These are phyloP conservation scores for Aspergillus ostianus DNA, from an alignment of 495 filamentous ascomycete species.

Conservation along the genomic window DNA sequence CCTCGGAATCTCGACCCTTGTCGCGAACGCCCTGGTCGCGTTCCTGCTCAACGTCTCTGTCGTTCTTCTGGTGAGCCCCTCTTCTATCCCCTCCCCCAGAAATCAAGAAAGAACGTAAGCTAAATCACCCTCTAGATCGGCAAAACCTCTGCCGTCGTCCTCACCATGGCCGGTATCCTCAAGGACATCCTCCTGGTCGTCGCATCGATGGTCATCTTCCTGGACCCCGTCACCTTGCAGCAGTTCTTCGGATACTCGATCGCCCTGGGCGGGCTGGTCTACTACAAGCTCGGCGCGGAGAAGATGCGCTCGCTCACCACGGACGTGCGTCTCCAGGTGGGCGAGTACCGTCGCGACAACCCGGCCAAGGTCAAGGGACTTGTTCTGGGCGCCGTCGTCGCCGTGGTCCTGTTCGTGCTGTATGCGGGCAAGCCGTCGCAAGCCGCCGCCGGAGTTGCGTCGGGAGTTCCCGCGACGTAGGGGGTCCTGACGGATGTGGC, in stretches of 20 bases:
- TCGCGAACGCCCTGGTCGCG: slow-evolving; percentile 78
- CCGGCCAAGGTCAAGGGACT: slow-evolving; percentile 75
- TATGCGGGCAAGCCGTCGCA: neutral
- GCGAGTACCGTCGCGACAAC: slow-evolving; percentile 74
- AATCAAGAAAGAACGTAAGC: neutral
- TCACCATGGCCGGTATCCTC: slow-evolving; percentile 95
- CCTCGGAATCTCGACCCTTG: slow-evolving; percentile 71
- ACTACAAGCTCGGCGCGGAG: slow-evolving; percentile 94
- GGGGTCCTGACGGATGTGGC: neutral
- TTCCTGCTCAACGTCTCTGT: slow-evolving; percentile 92
- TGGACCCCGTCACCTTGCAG: slow-evolving; percentile 72
- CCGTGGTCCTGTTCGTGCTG: slow-evolving; percentile 59
- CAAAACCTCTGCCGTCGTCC: slow-evolving; percentile 92
- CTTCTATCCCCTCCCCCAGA: neutral
- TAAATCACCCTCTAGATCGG: slow-evolving; percentile 65
- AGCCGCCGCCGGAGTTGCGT: neutral
- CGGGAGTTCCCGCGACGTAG: neutral
- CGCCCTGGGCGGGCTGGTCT: slow-evolving; percentile 84
- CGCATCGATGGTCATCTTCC: slow-evolving; percentile 87
- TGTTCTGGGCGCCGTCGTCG: slow-evolving; percentile 58
- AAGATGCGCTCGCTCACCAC: slow-evolving; percentile 68
- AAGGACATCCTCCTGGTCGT: slow-evolving; percentile 96
- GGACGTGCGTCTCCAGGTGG: slow-evolving; percentile 62
- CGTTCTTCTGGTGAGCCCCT: slow-evolving; percentile 80
- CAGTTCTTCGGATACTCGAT: slow-evolving; percentile 96